Evolutionary conservation across 1,284 basidiomycete species (phyloP).

Genomic region (Cutaneotrichosporon sp.): DNA sequence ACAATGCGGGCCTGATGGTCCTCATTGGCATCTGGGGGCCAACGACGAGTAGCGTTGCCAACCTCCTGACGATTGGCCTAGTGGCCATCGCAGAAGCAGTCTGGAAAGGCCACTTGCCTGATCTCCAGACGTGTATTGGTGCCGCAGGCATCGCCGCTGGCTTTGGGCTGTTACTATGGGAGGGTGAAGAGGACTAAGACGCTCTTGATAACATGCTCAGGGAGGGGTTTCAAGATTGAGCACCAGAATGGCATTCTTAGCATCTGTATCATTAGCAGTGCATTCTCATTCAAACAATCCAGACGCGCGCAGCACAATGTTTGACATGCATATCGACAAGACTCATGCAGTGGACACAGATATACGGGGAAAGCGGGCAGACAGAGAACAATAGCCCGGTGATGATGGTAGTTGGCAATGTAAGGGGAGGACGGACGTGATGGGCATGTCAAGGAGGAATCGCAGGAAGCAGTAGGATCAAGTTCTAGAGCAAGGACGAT

Average conservation of each 20-base stretch:
- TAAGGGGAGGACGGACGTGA: not conserved
- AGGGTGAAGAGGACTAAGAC: conserved; percentile 35
- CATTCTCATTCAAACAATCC: not conserved
- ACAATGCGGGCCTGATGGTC: conserved; percentile 49
- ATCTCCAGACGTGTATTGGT: conserved; percentile 38
- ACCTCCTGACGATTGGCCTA: conserved; percentile 47
- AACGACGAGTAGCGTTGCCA: conserved; percentile 46
- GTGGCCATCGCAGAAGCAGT: conserved; percentile 45
- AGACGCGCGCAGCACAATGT: no score
- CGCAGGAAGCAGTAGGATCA: no score
- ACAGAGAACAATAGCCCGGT: not conserved
- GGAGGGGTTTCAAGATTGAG: not conserved
- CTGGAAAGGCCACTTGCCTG: conserved; percentile 38
- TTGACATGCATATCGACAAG: conserved; percentile 4
- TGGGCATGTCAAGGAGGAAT: not conserved
- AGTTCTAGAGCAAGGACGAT: no score
- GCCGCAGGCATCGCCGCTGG: conserved; percentile 46
- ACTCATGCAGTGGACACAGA: conserved; percentile 1
- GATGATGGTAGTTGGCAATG: not conserved
- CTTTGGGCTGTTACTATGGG: conserved; percentile 45
- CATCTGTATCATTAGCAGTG: conserved; percentile 4
- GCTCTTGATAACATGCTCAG: not conserved
- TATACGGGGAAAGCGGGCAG: not conserved
- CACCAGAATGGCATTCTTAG: not conserved
- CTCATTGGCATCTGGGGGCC: conserved; percentile 49